Percentiles rank a stretch among this genome's conserved stretches.
Conservation (phyloP, 208 protist species). For the Novymonas esmeraldas region DNA sequence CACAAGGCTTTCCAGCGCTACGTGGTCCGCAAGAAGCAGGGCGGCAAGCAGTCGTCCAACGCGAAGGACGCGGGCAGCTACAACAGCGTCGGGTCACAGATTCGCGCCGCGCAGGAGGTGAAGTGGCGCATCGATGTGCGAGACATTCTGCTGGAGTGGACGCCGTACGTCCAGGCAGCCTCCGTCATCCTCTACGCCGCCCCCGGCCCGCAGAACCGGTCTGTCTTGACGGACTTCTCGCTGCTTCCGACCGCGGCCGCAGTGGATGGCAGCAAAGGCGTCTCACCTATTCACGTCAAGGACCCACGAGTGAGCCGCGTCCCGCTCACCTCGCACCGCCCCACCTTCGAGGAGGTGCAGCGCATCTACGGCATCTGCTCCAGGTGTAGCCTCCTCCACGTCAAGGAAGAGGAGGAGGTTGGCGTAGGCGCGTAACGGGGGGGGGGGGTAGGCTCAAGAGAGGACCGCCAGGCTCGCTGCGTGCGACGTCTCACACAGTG, state of each 20-base stretch:
- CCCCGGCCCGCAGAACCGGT: constrained; percentile 84
- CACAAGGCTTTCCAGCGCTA: constrained; percentile 93
- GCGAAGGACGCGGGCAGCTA: constrained; percentile 79
- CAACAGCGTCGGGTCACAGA: constrained; percentile 82
- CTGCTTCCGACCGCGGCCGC: constrained; percentile 21
- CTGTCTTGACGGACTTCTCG: constrained; percentile 71
- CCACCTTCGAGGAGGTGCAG: constrained; percentile 84
- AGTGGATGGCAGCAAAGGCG: constrained; percentile 11
- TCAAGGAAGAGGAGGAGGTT: constrained; percentile 20
- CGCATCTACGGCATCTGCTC: constrained; percentile 69
- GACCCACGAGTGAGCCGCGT: constrained; percentile 77
- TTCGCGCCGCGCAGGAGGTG: constrained; percentile 86
- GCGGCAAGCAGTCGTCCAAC: constrained; percentile 86
- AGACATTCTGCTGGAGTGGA: constrained; percentile 79
- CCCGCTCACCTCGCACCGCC: constrained; percentile 85
- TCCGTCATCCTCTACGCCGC: constrained; percentile 84
- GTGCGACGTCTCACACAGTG: too few species aligned
- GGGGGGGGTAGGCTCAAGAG: too few species aligned
- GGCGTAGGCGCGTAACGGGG: too few species aligned
- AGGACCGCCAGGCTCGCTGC: too few species aligned
- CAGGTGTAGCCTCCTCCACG: constrained; percentile 50
- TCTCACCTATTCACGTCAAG: constrained; percentile 64
- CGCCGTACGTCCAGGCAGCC: constrained; percentile 64
- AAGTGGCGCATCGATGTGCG: constrained; percentile 84
- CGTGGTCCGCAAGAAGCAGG: constrained; percentile 93